Evolutionary conservation across 108 stramenopile species (phyloP), one percentile per base, ranked within the genome.

Genomic region (Nannochloropsis gaditana): DNA sequence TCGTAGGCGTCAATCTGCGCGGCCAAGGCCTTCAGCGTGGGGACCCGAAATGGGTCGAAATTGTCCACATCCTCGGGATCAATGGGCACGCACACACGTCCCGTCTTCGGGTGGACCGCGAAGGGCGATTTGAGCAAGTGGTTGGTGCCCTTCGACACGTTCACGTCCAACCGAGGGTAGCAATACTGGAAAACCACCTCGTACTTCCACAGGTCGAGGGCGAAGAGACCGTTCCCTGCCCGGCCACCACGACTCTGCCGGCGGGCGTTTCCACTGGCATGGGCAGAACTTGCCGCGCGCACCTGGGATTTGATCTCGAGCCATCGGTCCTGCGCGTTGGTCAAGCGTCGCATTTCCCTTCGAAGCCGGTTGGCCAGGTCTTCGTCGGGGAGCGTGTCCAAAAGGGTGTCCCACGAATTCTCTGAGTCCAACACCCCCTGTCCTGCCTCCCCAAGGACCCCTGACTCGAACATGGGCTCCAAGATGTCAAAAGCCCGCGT

Each of bases 51-150:
- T 15, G 86, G 79, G 80, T 92, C 83, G 47, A 86, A 88, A 45
- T 93, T 81, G 9, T 80, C 82, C 10, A 88, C 88, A 11, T 86
- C 44, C 42, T 80, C 31, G 9, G 90, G 80, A 44, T 92, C 85
- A 84, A 99, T 95, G 9, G 99, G 99, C 15, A 99, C 96, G 91
- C 99, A 99, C 9, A 99, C 99, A 41, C 97, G 91, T 41, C 98
- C 92, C 17, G 91, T 92, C 88, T 99, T 99, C 79, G 99, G 99
- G 92, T 99, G 99, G 11, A 98, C 95, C 84, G 95, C 96, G 90
- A 99, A 99, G 21, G 99, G 99, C 87, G 91, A 92, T 85, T 99
- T 99, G 83, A 99, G 93, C 92, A 99, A 95, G 93, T 99, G 99
- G 92, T 99, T 99, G 83, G 93, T 93, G 91, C 93, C 92, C 89